These are phyloP conservation scores for Phaffia rhodozyma DNA, from an alignment of 1,284 basidiomycete genomes.

Conservation along the genomic window DNA sequence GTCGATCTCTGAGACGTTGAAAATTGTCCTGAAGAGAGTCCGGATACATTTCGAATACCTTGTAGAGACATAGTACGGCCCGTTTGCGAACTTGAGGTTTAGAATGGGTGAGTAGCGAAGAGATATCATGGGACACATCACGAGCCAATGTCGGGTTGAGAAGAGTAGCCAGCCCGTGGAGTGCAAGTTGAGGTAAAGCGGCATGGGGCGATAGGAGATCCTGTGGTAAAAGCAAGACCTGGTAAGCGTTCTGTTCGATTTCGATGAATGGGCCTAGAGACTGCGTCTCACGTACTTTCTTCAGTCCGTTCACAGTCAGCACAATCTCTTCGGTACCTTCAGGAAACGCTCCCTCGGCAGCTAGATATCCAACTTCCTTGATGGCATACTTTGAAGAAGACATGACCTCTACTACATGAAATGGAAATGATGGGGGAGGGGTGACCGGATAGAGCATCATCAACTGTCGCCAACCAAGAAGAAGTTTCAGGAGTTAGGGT, in stretches of 20 bases:
- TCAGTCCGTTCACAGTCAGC: constrained; percentile 91
- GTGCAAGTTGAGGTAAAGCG: constrained; percentile 63
- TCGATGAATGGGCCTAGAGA: constrained; percentile 5
- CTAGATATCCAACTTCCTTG: constrained; percentile 93
- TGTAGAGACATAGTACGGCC: constrained; percentile 70
- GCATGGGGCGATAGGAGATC: constrained; percentile 63
- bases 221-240: constrained; percentile 35
- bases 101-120: constrained; percentile 83
- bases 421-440: constrained; percentile 45
- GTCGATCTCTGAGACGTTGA: constrained; percentile 61
- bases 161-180: constrained; percentile 80
- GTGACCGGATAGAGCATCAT: constrained; percentile 39
- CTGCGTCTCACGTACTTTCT: constrained; percentile 57
- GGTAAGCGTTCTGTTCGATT: neutral
- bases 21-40: constrained; percentile 58
- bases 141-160: constrained; percentile 77
- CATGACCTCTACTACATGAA: constrained; percentile 97
- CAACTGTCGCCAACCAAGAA: constrained; percentile 23
- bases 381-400: constrained; percentile 79
- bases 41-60: constrained; percentile 63
- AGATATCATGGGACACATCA: constrained; percentile 76
- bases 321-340: constrained; percentile 95
- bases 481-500: neutral
- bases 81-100: constrained; percentile 67
- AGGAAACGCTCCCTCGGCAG: constrained; percentile 81